Evolutionary conservation across 163 green algal genomes (phyloP).

Genomic region (Scenedesmus sp.): DNA sequence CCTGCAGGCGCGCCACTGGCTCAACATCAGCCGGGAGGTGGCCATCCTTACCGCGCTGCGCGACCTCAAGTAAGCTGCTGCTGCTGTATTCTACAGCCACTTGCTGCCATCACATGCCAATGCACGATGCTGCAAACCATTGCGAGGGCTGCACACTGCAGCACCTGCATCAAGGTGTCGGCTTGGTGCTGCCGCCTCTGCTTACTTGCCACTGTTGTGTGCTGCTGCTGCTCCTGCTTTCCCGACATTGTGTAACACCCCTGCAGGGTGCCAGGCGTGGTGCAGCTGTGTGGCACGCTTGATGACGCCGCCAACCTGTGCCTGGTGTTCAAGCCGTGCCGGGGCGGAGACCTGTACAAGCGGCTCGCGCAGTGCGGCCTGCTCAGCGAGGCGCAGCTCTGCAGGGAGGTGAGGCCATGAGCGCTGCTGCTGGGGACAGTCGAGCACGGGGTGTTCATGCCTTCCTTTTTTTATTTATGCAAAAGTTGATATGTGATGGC

Average conservation of each 20-base stretch:
- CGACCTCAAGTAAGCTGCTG: neutral
- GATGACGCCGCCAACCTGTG: slow-evolving; percentile 22
- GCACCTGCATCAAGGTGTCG: neutral
- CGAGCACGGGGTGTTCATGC: no score
- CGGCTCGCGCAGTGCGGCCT: slow-evolving; percentile 13
- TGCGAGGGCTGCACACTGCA: neutral
- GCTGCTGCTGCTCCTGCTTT: neutral
- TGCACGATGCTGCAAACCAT: neutral
- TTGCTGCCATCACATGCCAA: neutral
- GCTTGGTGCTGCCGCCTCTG: neutral
- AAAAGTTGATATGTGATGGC: no score
- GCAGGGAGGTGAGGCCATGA: slow-evolving; percentile 17
- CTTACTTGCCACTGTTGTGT: neutral
- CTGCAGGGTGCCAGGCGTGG: slow-evolving; percentile 30
- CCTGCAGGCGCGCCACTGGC: slow-evolving; percentile 26
- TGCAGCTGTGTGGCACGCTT: slow-evolving; percentile 18
- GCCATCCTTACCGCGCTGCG: neutral
- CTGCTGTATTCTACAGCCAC: neutral
- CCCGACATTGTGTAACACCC: neutral
- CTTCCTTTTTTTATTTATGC: no score
- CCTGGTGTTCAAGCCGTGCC: slow-evolving; percentile 40
- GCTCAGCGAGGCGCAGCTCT: slow-evolving; percentile 29
- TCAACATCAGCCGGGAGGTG: slow-evolving; percentile 46
- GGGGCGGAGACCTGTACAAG: slow-evolving; percentile 44
- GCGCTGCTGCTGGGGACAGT: neutral